phyloP scores from a whole-genome alignment of 176 grass and related monocot genomes.

The Elymus sibiricus region DNA sequence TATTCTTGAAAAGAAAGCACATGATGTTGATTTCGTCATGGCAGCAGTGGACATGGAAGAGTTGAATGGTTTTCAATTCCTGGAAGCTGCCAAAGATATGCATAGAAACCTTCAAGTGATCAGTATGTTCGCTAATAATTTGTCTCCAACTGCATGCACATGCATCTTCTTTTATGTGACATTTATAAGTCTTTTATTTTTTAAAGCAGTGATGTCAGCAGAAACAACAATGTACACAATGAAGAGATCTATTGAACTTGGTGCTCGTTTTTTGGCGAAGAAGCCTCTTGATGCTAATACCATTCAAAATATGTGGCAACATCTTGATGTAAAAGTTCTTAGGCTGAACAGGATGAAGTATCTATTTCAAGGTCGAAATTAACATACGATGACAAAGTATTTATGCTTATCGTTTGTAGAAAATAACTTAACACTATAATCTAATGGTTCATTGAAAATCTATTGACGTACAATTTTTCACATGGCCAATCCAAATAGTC shows the following conservation, averaged over 20 bases:
- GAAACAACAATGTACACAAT: not conserved
- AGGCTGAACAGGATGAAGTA: not conserved
- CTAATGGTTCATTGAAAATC: too few species aligned
- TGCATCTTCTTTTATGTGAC: not conserved
- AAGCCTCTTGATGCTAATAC: not conserved
- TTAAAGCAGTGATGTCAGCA: constrained; percentile 4
- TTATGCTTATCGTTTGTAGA: not conserved
- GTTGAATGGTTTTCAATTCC: constrained; percentile 27
- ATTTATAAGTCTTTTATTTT: not conserved
- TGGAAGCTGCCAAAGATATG: not conserved
- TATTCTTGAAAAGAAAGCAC: not conserved
- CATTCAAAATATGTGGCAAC: not conserved
- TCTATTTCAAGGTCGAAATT: not conserved
- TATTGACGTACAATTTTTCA: too few species aligned
- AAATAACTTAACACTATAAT: not conserved
- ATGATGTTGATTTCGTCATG: constrained; percentile 34
- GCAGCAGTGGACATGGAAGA: constrained; percentile 33
- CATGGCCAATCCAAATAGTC: too few species aligned
- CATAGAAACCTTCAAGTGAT: constrained; percentile 34
- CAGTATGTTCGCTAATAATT: constrained; percentile 21
- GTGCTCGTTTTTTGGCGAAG: constrained; percentile 22
- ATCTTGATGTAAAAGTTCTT: not conserved
- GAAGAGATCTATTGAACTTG: not conserved
- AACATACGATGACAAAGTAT: not conserved
- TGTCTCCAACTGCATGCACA: not conserved